Conservation (phyloP, 306 rosid species). For the Parietaria judaica region DNA sequence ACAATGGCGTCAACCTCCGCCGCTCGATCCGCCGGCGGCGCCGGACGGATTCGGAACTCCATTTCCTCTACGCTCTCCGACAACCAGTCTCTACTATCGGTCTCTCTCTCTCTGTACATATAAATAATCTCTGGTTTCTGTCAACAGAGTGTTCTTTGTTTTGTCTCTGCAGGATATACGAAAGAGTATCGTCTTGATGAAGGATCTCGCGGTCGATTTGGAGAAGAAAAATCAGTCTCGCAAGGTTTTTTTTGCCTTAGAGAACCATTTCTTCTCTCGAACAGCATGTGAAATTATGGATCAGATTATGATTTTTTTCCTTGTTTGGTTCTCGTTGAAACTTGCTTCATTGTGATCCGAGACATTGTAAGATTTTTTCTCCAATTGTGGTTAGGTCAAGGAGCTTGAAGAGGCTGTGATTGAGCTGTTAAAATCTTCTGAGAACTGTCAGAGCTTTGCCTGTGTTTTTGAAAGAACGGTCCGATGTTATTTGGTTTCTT, state of each 20-base stretch:
- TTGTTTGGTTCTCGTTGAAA: too few relatives aligned
- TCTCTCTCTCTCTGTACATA: neutral
- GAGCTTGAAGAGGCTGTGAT: conserved; percentile 62
- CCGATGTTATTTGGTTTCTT: too few relatives aligned
- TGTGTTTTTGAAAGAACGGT: neutral
- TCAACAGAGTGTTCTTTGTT: neutral
- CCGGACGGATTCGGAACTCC: conserved; percentile 35
- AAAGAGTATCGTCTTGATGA: conserved; percentile 40
- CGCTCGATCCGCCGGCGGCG: conserved; percentile 33
- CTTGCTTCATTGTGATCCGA: too few relatives aligned
- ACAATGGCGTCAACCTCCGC: conserved; percentile 55
- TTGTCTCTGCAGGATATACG: conserved; percentile 51
- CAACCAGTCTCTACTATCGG: conserved; percentile 50
- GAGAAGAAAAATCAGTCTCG: conserved; percentile 50
- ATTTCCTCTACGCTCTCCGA: conserved; percentile 45
- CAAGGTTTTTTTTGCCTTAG: conserved; percentile 28
- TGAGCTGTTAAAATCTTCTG: conserved; percentile 42
- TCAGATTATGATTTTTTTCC: neutral
- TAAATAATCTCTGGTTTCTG: neutral
- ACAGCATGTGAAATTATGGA: neutral
- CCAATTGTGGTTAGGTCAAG: conserved; percentile 42
- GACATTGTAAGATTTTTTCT: too few relatives aligned
- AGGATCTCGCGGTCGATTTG: conserved; percentile 68
- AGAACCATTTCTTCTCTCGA: neutral
- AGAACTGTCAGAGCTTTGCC: conserved; percentile 23